Evolutionary conservation across 1,284 basidiomycete genomes (phyloP), one percentile per base, ranked within the genome.

Genomic region (Cryptococcus deneoformans): DNA sequence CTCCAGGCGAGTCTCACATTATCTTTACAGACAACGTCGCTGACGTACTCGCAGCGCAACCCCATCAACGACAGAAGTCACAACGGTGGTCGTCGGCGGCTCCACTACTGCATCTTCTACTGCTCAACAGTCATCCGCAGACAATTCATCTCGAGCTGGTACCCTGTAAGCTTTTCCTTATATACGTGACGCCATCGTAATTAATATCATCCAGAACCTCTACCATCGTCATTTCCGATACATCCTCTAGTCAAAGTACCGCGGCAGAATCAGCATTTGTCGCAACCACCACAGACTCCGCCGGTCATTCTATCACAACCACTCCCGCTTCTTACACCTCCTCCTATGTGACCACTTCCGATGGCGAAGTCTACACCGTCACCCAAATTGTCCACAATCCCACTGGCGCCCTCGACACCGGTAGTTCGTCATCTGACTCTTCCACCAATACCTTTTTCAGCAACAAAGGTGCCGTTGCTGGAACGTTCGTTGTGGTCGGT

Each of bases 401-500:
- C 0, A 70, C 71, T 1, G 77, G 77, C 5, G 59, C 68, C 6
- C 64, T 78, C 38, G 72, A 76, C 56, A 59, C 64, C 38, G 71
- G 72, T 11, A 63, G 65, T 6, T 65, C 62, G 3, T 56, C 59
- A 1, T 63, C 65, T 7, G 68, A 70, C 3, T 54, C 63, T 4
- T 64, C 66, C 34, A 67, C 62, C n/a, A 67, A 59, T 47, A 65
- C 68, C 35, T 79, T 79, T 64, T 75, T 73, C 67, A 73, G 73
- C 66, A 76, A 74, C 52, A 75, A 73, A 39, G 77, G 77, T 5
- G 78, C 78, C 1, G 78, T 79, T 12, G 78, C 77, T 6, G 78
- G 78, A 42, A 73, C 75, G 3, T 79, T 79, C 54, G 78, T 79
- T 37, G 77, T 78, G 6, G 78, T 79, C n/a, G 78, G 78, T 53